Base-by-base conservation (phyloP, 202 grass and related monocot species). In the Panicum virgatum region DNA sequence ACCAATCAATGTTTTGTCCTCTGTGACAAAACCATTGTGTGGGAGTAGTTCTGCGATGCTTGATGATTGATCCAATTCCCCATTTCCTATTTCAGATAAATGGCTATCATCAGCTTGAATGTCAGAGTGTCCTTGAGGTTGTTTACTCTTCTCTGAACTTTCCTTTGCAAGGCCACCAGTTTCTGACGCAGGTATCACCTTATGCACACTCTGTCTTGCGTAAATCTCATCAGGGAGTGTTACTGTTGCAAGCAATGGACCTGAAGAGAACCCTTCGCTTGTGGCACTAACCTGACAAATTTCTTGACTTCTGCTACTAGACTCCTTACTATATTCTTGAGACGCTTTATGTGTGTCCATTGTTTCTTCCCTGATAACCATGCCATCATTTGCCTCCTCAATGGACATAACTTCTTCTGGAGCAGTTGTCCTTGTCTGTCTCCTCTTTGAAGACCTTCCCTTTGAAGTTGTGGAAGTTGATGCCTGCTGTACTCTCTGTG, bases 381-480 rank as follows among this genome's bases (percentile, higher is more conserved):
- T 63, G 20, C 13, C 72, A 57, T 76, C 34, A 26, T 76, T 80
- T 61, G 25, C 30, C 30, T 76, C 69, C 69, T 87, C 68, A 5
- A 40, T 54, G 42, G 57, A 25, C 56, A 48, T 59, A 64, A 50
- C 57, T 47, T 84, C 80, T 62, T 87, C 62, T 47, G 71, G 53
- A 72, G 18, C 44, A 54, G 46, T 6, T 54, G 54, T 75, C 3
- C n/a, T 6, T 54, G 62, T 75, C 3, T 16, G 20, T 72, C 80
- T 72, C 65, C 64, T 81, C 76, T 87, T 90, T 76, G 80, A 61
- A 56, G 52, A 29, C 40, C 62, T 65, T 72, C 63, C 69, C 25
- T 42, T 79, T 44, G 66, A 90, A 86, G 59, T 34, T 53, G 65
- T 39, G 22, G 61, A 47, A 48, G 38, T 40, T 77, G 71, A 54